phyloP scores from a whole-genome alignment of 495 filamentous ascomycete species.

The Xylaria intraflava region DNA sequence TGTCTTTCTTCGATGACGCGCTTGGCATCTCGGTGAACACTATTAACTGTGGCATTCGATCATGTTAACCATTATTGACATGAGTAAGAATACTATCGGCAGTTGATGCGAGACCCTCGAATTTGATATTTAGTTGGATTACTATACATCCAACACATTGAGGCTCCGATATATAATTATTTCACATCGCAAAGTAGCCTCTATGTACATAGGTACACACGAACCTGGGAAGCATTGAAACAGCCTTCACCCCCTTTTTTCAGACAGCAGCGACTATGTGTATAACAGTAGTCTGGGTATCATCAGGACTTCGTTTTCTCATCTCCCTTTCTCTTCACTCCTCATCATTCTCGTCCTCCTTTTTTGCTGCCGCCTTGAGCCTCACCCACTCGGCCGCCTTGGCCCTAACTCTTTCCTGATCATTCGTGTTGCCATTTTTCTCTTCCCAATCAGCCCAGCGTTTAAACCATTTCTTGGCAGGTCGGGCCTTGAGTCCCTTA shows the following conservation, averaged over 20 bases:
- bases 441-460: constrained; percentile 78
- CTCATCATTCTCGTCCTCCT: constrained; percentile 20
- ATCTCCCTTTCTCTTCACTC: constrained; percentile 13
- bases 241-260: background rate
- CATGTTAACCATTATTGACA: too few species aligned
- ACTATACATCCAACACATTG: too few species aligned
- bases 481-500: constrained; percentile 62
- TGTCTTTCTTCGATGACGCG: too few species aligned
- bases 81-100: too few species aligned
- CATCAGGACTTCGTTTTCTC: background rate
- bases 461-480: constrained; percentile 76
- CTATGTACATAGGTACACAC: background rate
- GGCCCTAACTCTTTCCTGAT: constrained; percentile 62
- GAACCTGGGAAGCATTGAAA: background rate
- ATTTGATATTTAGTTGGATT: too few species aligned
- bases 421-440: constrained; percentile 63
- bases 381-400: constrained; percentile 62
- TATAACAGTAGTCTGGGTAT: constrained; percentile 7
- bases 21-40: too few species aligned
- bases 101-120: too few species aligned
- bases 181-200: background rate
- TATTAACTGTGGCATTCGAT: too few species aligned
- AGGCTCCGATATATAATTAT: too few species aligned
- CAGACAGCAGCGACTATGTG: background rate
- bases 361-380: constrained; percentile 29